Base-by-base conservation (phyloP, 2,329 filamentous ascomycete species). In the Tolypocladium ophioglossoides region DNA sequence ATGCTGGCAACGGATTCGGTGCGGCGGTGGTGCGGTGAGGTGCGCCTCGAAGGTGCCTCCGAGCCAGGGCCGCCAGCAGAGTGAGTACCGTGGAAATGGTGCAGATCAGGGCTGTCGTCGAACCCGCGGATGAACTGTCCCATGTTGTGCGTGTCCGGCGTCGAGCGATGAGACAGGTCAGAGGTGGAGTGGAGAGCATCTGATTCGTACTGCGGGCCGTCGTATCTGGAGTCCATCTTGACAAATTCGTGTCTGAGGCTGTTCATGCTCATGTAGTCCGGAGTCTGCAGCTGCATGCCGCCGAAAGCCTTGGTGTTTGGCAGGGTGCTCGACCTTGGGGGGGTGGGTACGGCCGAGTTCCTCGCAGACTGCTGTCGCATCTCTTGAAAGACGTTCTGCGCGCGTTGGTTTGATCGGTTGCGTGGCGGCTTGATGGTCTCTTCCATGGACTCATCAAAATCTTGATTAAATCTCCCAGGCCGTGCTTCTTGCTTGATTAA, bases 361-460 rank as follows among this genome's bases (percentile, higher is more conserved):
- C 74, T 74, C 63, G 84, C 80, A 20, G 78, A 73, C 55, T 80
- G 77, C 59, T 77, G 74, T 59, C 78, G 74, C 74, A 84, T 77
- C 52, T 82, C 78, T 49, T 82, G 77, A 60, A 85, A 85, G 54
- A 80, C 73, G 35, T 72, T 77, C 57, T 76, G 74, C 38, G 74
- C 68, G 40, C 75, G 72, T 55, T 66, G 71, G 56, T 74, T 76
- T 35, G 66, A 63, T 34, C 70, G 72, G 53, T 65, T 70, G 37
- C 74, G 73, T 16, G 67, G 63, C 6, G 82, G 82, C 69, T 84
- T 85, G 61, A 85, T 75, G 0, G 82, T 85, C 67, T 84, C 81
- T 63, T 85, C 82, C 78, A 84, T 82, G 16, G 81, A 84, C 66
- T 82, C 81, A 61, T 86, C 83, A 58, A 83, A 84, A 48, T 74